A percentile compares a stretch with the other conserved stretches of the same genome.
Evolutionary conservation across 2,329 filamentous ascomycete species (phyloP).

Genomic region (Microcera coccophila): DNA sequence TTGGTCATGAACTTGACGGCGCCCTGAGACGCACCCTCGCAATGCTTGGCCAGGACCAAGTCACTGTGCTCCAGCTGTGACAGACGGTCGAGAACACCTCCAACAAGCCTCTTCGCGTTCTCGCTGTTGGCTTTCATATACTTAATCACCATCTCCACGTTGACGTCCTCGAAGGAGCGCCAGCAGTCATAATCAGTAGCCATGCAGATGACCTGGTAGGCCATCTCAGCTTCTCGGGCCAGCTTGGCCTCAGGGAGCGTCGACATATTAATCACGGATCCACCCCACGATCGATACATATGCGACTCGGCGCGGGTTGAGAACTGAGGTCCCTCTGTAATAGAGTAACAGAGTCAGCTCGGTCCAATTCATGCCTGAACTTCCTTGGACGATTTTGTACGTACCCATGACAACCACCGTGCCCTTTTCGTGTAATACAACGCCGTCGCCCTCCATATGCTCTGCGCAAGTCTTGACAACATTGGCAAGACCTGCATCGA

Average conservation of each 20-base stretch:
- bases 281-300: slow-evolving; percentile 92
- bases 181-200: slow-evolving; percentile 99
- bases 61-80: slow-evolving; percentile 72
- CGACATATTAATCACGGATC: slow-evolving; percentile 97
- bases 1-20: slow-evolving; percentile 81
- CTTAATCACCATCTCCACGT: slow-evolving; percentile 93
- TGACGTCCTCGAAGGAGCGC: slow-evolving; percentile 78
- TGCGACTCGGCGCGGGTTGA: slow-evolving; percentile 92
- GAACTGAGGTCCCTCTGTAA: slow-evolving; percentile 90
- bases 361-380: slow-evolving; percentile 17
- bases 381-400: slow-evolving; percentile 2
- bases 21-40: slow-evolving; percentile 70
- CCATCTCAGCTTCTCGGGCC: slow-evolving; percentile 90
- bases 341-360: too few relatives aligned
- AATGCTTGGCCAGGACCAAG: slow-evolving; percentile 75
- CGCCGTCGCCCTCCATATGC: slow-evolving; percentile 75
- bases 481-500: slow-evolving; percentile 72
- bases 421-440: slow-evolving; percentile 78
- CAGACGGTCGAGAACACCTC: slow-evolving; percentile 81
- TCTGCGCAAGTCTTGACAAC: slow-evolving; percentile 74
- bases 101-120: slow-evolving; percentile 83
- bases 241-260: slow-evolving; percentile 93
- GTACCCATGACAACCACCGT: slow-evolving; percentile 87
- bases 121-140: slow-evolving; percentile 91
- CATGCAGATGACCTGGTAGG: slow-evolving; percentile 99